phyloP scores from a whole-genome alignment of 23 red algal genomes.

The Gracilariopsis chorda region DNA sequence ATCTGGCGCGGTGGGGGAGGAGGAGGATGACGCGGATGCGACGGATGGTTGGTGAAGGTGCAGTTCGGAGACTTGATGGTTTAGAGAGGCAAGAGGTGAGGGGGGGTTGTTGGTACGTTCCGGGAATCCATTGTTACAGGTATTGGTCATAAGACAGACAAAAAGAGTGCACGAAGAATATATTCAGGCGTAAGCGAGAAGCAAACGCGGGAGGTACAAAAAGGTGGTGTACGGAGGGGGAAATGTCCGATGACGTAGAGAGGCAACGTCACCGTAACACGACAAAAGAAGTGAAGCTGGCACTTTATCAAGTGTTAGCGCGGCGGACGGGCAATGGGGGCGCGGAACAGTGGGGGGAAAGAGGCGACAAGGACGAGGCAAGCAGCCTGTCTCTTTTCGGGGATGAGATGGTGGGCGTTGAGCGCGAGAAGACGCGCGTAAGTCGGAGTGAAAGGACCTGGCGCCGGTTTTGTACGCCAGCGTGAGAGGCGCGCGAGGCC shows the following conservation, averaged over 20 bases:
- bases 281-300: too few relatives aligned
- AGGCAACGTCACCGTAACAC: too few relatives aligned
- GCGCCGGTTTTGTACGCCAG: too few relatives aligned
- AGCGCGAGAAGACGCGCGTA: too few relatives aligned
- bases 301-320: too few relatives aligned
- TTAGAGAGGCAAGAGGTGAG: conserved; percentile 8
- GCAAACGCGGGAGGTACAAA: not conserved
- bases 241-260: too few relatives aligned
- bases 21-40: not conserved
- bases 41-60: not conserved
- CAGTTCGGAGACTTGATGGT: not conserved
- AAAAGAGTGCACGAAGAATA: not conserved
- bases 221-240: too few relatives aligned
- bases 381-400: too few relatives aligned
- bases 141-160: not conserved
- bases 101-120: conserved; percentile 24
- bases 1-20: not conserved
- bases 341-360: not conserved
- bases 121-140: conserved; percentile 7
- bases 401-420: too few relatives aligned
- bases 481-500: too few relatives aligned
- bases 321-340: not conserved
- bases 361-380: too few relatives aligned
- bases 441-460: too few relatives aligned
- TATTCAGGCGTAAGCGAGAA: not conserved